These are phyloP conservation scores for Lodderomyces beijingensis DNA, from an alignment of 1,139 yeast species.

Conservation along the genomic window DNA sequence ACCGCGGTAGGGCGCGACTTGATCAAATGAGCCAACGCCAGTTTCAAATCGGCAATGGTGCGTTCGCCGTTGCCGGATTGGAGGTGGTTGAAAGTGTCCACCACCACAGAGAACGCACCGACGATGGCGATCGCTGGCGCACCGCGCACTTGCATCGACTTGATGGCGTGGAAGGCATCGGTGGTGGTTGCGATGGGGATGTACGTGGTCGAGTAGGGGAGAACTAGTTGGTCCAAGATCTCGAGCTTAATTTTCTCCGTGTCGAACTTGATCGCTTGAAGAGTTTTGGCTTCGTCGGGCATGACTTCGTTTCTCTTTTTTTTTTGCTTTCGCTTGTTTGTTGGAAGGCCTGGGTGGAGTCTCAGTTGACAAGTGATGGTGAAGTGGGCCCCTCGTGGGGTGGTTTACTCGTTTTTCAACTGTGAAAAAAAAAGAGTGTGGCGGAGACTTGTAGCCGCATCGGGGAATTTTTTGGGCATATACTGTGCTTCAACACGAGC, in stretches of 20 bases:
- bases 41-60: slow-evolving; percentile 26
- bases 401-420: too few species aligned
- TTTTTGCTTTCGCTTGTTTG: neutral
- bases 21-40: slow-evolving; percentile 60
- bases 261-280: slow-evolving; percentile 71
- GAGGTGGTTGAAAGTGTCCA: slow-evolving; percentile 44
- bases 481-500: too few species aligned
- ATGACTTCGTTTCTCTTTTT: neutral
- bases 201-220: slow-evolving; percentile 77
- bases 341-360: too few species aligned
- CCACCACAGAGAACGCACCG: slow-evolving; percentile 79
- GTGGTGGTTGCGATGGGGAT: slow-evolving; percentile 53
- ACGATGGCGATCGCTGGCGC: slow-evolving; percentile 99
- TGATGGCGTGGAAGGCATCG: slow-evolving; percentile 80
- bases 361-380: too few species aligned
- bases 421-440: too few species aligned
- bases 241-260: slow-evolving; percentile 41
- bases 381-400: too few species aligned
- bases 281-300: slow-evolving; percentile 17
- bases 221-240: slow-evolving; percentile 73
- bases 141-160: slow-evolving; percentile 91
- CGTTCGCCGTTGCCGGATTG: neutral
- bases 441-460: too few species aligned
- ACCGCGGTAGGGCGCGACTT: slow-evolving; percentile 95
- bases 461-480: too few species aligned